Evolutionary conservation across 352 stramenopile species (phyloP).

Genomic region (Blastocystis sp.): DNA sequence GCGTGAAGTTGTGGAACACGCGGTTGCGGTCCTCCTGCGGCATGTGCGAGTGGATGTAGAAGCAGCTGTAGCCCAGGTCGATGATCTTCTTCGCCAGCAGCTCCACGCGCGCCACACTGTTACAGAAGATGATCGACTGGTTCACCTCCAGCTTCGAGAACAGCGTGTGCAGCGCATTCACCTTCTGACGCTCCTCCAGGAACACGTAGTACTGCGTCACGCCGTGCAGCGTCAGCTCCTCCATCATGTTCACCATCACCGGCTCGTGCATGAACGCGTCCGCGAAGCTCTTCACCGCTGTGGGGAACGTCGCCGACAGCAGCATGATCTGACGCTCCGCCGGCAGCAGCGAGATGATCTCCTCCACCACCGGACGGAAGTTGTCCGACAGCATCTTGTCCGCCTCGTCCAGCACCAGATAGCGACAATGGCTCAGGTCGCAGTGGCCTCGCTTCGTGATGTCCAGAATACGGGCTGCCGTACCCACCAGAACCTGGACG

Average conservation of each 20-base stretch:
- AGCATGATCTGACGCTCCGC: slow-evolving; percentile 93
- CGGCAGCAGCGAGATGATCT: slow-evolving; percentile 83
- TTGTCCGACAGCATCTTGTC: slow-evolving; percentile 96
- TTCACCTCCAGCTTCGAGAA: slow-evolving; percentile 98
- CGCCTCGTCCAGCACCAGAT: slow-evolving; percentile 97
- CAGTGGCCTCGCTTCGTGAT: slow-evolving; percentile 91
- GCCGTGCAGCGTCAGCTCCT: slow-evolving; percentile 92
- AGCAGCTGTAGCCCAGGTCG: slow-evolving; percentile 95
- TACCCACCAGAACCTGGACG: slow-evolving; percentile 96
- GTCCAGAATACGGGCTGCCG: slow-evolving; percentile 92
- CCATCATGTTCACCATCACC: slow-evolving; percentile 99
- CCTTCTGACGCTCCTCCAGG: slow-evolving; percentile 96
- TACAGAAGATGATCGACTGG: slow-evolving; percentile 99
- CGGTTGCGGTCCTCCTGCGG: slow-evolving; percentile 95
- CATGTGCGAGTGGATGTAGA: slow-evolving; percentile 99
- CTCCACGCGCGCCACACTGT: slow-evolving; percentile 96
- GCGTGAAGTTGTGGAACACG: slow-evolving; percentile 98
- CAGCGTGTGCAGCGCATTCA: slow-evolving; percentile 97
- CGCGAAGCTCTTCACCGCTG: slow-evolving; percentile 96
- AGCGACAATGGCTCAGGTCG: slow-evolving; percentile 86
- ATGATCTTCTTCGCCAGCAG: slow-evolving; percentile 97
- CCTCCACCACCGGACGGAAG: slow-evolving; percentile 91
- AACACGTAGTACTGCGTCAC: slow-evolving; percentile 99
- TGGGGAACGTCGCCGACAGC: slow-evolving; percentile 97
- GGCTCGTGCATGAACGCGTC: slow-evolving; percentile 91